phyloP scores from a whole-genome alignment of 208 protist species.

The Trypanosoma vivax region DNA sequence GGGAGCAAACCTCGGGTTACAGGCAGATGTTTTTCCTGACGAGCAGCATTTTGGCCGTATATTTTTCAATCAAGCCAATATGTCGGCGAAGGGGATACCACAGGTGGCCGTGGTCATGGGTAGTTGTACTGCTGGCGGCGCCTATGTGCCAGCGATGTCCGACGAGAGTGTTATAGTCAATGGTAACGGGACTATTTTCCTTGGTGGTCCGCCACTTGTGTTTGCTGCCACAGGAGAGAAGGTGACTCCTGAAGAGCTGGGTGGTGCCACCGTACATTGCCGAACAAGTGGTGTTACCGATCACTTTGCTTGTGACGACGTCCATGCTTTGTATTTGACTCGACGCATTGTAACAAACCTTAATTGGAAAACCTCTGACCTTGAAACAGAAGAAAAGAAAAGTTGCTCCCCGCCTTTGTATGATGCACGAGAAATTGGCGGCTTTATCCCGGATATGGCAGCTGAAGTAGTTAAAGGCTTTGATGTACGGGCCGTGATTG shows the following conservation, averaged over 20 bases:
- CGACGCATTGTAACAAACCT: conserved; percentile 87
- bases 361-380: conserved; percentile 35
- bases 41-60: conserved; percentile 96
- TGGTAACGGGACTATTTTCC: conserved; percentile 93
- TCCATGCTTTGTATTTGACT: conserved; percentile 83
- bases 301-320: conserved; percentile 89
- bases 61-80: conserved; percentile 97
- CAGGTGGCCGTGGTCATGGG: conserved; percentile 98
- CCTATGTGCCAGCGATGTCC: conserved; percentile 95
- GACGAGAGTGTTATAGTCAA: conserved; percentile 94
- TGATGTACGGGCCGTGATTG: conserved; percentile 85
- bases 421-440: conserved; percentile 69
- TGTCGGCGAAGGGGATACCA: conserved; percentile 90
- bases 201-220: conserved; percentile 93
- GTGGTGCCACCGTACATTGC: conserved; percentile 93
- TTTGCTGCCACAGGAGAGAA: conserved; percentile 91
- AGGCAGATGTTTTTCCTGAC: conserved; percentile 94
- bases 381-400: conserved; percentile 20
- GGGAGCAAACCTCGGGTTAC: conserved; percentile 90
- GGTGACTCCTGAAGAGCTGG: conserved; percentile 92
- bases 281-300: conserved; percentile 88
- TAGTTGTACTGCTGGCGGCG: conserved; percentile 95
- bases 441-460: conserved; percentile 87
- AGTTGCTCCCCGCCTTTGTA: conserved; percentile 82
- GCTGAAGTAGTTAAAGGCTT: conserved; percentile 81